Base-by-base conservation (phyloP, 441 rosid genomes). In the Syzygium malaccense region DNA sequence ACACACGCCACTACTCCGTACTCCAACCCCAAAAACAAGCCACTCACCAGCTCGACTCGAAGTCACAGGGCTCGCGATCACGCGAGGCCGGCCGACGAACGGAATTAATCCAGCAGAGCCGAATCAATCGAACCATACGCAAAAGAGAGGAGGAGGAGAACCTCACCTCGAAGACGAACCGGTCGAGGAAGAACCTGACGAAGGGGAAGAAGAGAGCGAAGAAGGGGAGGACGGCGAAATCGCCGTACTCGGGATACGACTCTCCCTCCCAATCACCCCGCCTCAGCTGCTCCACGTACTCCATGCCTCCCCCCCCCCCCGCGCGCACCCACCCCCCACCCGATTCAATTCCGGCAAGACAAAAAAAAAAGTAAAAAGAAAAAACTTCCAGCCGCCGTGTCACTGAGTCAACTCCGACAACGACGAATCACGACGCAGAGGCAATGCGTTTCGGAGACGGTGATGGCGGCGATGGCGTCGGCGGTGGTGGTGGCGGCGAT, bases 111-210 rank as follows among this genome's bases (percentile, higher is more conserved):
- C 26, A 71, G 83, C 3, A 11, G 51, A 71, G n/a, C 28, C 17
- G 83, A 71, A 71, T 71, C 45, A 71, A 71, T 71, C 45, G 28
- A 37, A 37, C 49, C 83, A 13, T 7, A 20, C 26, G 79, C 26
- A 33, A 58, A 58, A 26, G 14, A 57, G 1, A 3, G 8, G 2
- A 12, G 15, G 9, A 66, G 7, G 18, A 68, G 25, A 33, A 33
- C 23, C 45, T 33, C 51, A 86, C 90, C 90, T 86, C 88, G 60
- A 79, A 89, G 88, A 89, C 57, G 86, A 89, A 86, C 14, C 49
- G 57, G 62, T 89, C 90, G 83, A 89, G 90, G 80, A 89, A 83
- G 86, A 89, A 80, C 41, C 90, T 84, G 28, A 55, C 60, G 54
- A 41, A 78, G 55, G 71, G 57, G 88, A 89, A 89, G 86, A 55